A percentile compares a stretch with the other conserved stretches of the same genome.
phyloP scores from a whole-genome alignment of 2,329 filamentous ascomycete species.

The Orbilia oligospora region DNA sequence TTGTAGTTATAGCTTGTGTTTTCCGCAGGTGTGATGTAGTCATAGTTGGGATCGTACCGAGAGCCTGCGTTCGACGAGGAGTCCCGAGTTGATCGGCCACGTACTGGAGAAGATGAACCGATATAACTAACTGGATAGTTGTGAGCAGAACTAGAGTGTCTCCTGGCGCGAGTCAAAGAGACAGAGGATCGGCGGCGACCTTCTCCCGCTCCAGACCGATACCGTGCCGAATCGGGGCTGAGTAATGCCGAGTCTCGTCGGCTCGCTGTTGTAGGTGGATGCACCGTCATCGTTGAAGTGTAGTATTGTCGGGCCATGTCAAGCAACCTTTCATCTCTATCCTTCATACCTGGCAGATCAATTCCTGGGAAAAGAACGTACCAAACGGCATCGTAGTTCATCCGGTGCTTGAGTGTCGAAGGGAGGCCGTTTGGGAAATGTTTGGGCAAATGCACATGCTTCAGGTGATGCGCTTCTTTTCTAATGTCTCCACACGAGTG shows the following conservation, averaged over 20 bases:
- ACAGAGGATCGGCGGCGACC: conserved; percentile 5
- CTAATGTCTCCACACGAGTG: conserved; percentile 47
- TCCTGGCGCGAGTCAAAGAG: conserved; percentile 9
- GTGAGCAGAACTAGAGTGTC: conserved; percentile 3
- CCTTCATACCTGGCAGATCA: conserved; percentile 33
- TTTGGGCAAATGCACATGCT: conserved; percentile 47
- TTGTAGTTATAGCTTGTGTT: conserved; percentile 1
- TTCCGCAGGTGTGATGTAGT: conserved; percentile 19
- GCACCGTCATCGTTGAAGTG: not conserved
- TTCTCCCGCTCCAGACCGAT: conserved; percentile 23
- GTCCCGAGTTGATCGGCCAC: conserved; percentile 27
- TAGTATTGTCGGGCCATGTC: conserved; percentile 44
- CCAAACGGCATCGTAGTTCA: conserved; percentile 53
- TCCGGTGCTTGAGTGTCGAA: conserved; percentile 29
- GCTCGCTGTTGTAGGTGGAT: not conserved
- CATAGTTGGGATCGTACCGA: conserved; percentile 6
- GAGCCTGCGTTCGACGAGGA: conserved; percentile 31
- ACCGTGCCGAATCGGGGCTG: conserved; percentile 37
- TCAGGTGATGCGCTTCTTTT: conserved; percentile 53
- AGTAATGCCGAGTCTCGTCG: conserved; percentile 24
- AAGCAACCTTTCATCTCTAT: conserved; percentile 42
- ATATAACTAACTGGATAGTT: conserved; percentile 6
- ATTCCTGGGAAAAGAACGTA: conserved; percentile 34
- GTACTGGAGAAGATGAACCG: conserved; percentile 24
- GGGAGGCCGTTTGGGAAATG: conserved; percentile 48